phyloP scores from a whole-genome alignment of 1,284 basidiomycete species.

The Naganishia albida region DNA sequence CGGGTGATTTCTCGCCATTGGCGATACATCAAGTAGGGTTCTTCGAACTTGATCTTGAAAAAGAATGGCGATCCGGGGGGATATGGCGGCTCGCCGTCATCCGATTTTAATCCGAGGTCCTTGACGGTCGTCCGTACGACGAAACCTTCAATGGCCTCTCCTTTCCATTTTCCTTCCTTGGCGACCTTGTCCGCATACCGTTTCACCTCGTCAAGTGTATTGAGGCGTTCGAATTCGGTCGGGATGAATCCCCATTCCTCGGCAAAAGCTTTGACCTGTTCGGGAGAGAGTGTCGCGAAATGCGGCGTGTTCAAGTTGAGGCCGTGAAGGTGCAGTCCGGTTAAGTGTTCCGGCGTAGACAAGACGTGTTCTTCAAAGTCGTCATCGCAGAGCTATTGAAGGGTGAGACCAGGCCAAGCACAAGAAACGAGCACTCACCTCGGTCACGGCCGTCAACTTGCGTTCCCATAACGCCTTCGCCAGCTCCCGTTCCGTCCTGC shows the following conservation, averaged over 20 bases:
- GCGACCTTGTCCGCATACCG: slow-evolving; percentile 71
- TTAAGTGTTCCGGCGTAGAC: slow-evolving; percentile 73
- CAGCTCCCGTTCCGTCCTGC: slow-evolving; percentile 71
- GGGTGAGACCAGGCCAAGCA: slow-evolving; percentile 6
- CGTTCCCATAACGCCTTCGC: slow-evolving; percentile 75
- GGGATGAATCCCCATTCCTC: slow-evolving; percentile 87
- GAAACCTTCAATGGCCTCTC: slow-evolving; percentile 90
- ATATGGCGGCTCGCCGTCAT: slow-evolving; percentile 63
- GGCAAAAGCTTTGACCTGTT: slow-evolving; percentile 76
- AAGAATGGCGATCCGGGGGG: slow-evolving; percentile 82
- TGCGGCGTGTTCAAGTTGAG: slow-evolving; percentile 72
- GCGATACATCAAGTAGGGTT: slow-evolving; percentile 97
- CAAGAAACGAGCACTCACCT: slow-evolving; percentile 60
- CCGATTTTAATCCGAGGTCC: slow-evolving; percentile 23
- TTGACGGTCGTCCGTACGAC: slow-evolving; percentile 80
- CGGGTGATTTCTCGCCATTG: slow-evolving; percentile 97
- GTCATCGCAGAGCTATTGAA: slow-evolving; percentile 87
- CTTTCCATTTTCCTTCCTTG: slow-evolving; percentile 73
- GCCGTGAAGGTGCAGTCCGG: slow-evolving; percentile 92
- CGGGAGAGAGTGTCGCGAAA: slow-evolving; percentile 73
- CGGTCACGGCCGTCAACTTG: slow-evolving; percentile 86
- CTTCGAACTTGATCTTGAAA: slow-evolving; percentile 99
- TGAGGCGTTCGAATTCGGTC: slow-evolving; percentile 66
- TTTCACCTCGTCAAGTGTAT: slow-evolving; percentile 69
- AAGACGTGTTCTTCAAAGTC: slow-evolving; percentile 97